Evolutionary conservation across 306 rosid species (phyloP).

Genomic region (Castanea mollissima): DNA sequence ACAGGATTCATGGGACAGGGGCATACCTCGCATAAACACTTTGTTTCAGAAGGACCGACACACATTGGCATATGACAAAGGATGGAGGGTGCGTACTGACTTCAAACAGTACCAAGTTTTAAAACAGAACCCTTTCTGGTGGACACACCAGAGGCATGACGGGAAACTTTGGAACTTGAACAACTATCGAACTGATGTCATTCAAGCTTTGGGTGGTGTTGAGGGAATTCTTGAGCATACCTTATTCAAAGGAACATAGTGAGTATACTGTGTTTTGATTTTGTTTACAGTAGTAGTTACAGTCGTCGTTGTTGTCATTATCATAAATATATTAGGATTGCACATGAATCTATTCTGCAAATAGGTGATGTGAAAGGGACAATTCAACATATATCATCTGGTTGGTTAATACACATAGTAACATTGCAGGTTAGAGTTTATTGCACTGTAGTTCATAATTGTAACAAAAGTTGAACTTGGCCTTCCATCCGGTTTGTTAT

Average conservation of each 20-base stretch:
- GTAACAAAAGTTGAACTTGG: background rate
- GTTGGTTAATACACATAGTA: background rate
- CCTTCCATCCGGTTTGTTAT: background rate
- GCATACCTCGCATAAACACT: conserved; percentile 98
- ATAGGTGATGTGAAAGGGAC: background rate
- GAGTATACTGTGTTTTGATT: conserved; percentile 30
- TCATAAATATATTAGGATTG: background rate
- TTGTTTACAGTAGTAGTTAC: background rate
- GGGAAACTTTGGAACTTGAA: conserved; percentile 98
- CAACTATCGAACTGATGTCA: conserved; percentile 97
- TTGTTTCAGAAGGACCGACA: conserved; percentile 97
- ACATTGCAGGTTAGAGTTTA: background rate
- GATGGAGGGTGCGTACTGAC: conserved; percentile 99
- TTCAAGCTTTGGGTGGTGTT: conserved; percentile 99
- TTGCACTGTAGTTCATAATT: background rate
- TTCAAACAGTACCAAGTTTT: conserved; percentile 98
- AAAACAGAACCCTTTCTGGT: conserved; percentile 98
- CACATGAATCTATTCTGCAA: background rate
- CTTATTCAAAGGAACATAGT: conserved; percentile 98
- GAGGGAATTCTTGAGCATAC: conserved; percentile 99
- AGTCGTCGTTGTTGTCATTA: background rate
- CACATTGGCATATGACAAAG: conserved; percentile 98
- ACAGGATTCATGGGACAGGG: conserved; percentile 99
- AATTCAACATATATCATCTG: background rate
- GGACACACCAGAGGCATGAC: conserved; percentile 99